phyloP scores from a whole-genome alignment of 768 basidiomycete genomes.

The Amanita rimosa region DNA sequence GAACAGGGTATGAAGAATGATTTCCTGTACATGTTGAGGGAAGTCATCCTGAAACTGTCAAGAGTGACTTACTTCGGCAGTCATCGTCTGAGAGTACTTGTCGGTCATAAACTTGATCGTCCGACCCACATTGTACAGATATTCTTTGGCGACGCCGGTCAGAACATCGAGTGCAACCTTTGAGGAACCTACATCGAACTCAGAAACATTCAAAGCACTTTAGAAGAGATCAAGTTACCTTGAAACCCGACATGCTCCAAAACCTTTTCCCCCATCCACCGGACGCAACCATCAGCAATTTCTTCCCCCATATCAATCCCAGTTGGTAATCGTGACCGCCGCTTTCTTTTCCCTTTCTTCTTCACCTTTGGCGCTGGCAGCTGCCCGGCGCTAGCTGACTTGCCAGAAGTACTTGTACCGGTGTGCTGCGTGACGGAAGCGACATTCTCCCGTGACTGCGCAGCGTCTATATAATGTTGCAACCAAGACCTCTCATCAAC shows the following conservation, averaged over 20 bases:
- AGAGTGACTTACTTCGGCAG: conserved; percentile 54
- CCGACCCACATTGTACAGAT: conserved; percentile 74
- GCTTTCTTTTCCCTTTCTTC: conserved; percentile 16
- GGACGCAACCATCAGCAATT: conserved; percentile 51
- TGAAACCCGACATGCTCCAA: conserved; percentile 90
- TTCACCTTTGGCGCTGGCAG: conserved; percentile 5
- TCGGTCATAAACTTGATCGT: conserved; percentile 78
- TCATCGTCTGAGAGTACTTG: conserved; percentile 72
- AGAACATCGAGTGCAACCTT: conserved; percentile 68
- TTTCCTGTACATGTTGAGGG: conserved; percentile 49
- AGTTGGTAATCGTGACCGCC: conserved; percentile 12
- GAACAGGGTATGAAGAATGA: conserved; percentile 82
- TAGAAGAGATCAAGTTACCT: conserved; percentile 30
- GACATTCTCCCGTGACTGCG: conserved; percentile 1
- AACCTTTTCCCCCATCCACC: conserved; percentile 66
- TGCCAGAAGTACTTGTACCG: neutral
- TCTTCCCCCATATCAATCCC: conserved; percentile 48
- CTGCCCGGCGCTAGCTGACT: no score
- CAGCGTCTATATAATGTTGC: conserved; percentile 8
- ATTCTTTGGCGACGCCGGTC: conserved; percentile 67
- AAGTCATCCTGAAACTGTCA: neutral
- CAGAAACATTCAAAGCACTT: neutral
- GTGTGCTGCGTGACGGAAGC: neutral
- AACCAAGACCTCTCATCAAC: conserved; percentile 59
- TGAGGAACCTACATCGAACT: conserved; percentile 48